A percentile compares a stretch with the other conserved stretches of the same genome.
Evolutionary conservation across 2,329 filamentous ascomycete species (phyloP).

Genomic region (Alternaria dauci): DNA sequence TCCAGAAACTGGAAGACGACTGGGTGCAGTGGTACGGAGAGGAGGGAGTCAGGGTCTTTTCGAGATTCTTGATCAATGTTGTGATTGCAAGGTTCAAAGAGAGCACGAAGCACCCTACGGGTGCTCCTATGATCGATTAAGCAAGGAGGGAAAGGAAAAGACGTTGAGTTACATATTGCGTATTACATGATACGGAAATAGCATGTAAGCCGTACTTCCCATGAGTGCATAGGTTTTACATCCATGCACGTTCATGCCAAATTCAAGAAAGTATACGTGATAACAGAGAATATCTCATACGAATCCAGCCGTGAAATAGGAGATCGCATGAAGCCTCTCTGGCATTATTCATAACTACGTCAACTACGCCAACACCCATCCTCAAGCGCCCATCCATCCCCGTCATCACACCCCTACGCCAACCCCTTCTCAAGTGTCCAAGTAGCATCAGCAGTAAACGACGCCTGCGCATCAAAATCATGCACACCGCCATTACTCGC

Average conservation of each 20-base stretch:
- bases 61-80: background rate
- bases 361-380: background rate
- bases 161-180: no score
- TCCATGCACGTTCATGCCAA: no score
- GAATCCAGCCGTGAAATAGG: no score
- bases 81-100: background rate
- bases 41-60: background rate
- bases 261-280: no score
- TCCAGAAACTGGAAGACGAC: background rate
- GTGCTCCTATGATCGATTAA: no score
- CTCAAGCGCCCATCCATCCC: background rate
- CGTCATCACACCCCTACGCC: slow-evolving; percentile 2
- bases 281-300: no score
- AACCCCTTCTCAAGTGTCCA: slow-evolving; percentile 43
- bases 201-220: no score
- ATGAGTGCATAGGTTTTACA: no score
- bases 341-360: background rate
- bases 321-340: no score
- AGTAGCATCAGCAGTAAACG: slow-evolving; percentile 65
- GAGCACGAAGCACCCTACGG: no score
- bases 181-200: no score
- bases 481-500: slow-evolving; percentile 67
- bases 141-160: no score
- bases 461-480: slow-evolving; percentile 58
- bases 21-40: background rate